Percentiles rank a stretch among this genome's conserved stretches.
phyloP scores from a whole-genome alignment of 2,329 filamentous ascomycete genomes.

The Amauroascus niger region DNA sequence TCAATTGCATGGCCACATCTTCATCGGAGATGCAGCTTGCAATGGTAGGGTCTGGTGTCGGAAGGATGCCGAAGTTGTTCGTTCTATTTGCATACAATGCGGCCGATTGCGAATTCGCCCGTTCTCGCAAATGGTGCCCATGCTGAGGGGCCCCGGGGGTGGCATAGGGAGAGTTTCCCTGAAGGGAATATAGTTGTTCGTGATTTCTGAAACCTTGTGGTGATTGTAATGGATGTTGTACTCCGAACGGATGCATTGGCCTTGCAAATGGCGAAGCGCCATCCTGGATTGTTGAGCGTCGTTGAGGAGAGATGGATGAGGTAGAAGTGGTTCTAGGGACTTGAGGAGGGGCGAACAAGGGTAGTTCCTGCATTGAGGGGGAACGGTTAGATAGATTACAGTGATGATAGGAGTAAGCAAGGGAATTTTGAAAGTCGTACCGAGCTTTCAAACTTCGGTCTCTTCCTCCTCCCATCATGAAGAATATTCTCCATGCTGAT shows the following conservation, averaged over 20 bases:
- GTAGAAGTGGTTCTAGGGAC: conserved; percentile 93
- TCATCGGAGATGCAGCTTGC: conserved; percentile 96
- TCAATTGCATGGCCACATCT: conserved; percentile 92
- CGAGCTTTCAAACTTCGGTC: conserved; percentile 91
- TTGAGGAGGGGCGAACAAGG: conserved; percentile 86
- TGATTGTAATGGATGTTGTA: conserved; percentile 68
- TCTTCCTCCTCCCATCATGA: conserved; percentile 88
- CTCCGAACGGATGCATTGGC: conserved; percentile 69
- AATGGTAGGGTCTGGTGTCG: conserved; percentile 93
- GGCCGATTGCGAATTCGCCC: conserved; percentile 46
- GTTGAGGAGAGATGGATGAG: conserved; percentile 87
- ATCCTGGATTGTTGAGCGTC: conserved; percentile 65
- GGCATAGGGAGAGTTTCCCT: conserved; percentile 45
- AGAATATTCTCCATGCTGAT: conserved; percentile 98
- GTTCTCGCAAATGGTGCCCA: conserved; percentile 57
- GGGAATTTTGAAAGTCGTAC: conserved; percentile 54
- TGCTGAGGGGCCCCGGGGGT: conserved; percentile 50
- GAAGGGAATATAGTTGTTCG: conserved; percentile 32
- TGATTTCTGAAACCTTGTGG: conserved; percentile 64
- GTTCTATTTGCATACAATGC: conserved; percentile 32
- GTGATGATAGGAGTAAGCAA: conserved; percentile 4
- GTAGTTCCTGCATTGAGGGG: conserved; percentile 61
- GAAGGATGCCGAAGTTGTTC: conserved; percentile 54
- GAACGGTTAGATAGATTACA: conserved; percentile 19
- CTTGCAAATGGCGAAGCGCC: conserved; percentile 64